These are phyloP conservation scores for Blastomyces gilchristii DNA, from an alignment of 2,329 filamentous ascomycete species.

Conservation along the genomic window DNA sequence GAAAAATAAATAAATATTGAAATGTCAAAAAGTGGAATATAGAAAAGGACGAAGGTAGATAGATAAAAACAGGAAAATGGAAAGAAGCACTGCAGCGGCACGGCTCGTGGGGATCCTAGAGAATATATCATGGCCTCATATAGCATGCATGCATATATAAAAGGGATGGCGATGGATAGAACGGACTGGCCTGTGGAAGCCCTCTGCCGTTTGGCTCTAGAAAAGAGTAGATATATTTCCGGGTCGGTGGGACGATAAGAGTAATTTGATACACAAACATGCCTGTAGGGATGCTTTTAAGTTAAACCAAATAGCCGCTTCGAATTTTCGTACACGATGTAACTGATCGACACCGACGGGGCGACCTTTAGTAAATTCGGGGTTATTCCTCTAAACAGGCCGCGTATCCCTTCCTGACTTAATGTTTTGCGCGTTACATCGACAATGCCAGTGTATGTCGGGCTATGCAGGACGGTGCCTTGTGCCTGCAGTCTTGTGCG, in stretches of 20 bases:
- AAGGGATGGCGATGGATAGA: neutral
- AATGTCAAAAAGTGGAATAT: neutral
- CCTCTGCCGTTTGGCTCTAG: no score
- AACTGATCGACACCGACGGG: conserved; percentile 89
- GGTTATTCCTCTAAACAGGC: conserved; percentile 88
- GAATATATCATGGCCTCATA: neutral
- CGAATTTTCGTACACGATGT: conserved; percentile 84
- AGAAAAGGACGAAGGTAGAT: neutral
- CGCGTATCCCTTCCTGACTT: conserved; percentile 68
- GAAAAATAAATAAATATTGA: no score
- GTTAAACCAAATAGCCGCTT: conserved; percentile 56
- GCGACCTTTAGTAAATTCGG: conserved; percentile 95
- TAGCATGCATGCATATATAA: neutral
- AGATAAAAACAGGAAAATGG: neutral
- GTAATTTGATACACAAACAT: neutral
- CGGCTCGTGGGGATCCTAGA: neutral
- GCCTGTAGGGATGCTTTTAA: conserved; percentile 21
- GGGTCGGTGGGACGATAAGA: neutral
- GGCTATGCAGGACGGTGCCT: conserved; percentile 80
- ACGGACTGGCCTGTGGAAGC: neutral
- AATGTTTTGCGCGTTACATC: conserved; percentile 82
- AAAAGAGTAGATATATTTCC: neutral
- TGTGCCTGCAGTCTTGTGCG: conserved; percentile 88
- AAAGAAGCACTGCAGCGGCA: neutral
- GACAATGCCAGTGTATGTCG: conserved; percentile 81